Evolutionary conservation across 148 eudicot genomes (phyloP).

Genomic region (Spergularia marina): DNA sequence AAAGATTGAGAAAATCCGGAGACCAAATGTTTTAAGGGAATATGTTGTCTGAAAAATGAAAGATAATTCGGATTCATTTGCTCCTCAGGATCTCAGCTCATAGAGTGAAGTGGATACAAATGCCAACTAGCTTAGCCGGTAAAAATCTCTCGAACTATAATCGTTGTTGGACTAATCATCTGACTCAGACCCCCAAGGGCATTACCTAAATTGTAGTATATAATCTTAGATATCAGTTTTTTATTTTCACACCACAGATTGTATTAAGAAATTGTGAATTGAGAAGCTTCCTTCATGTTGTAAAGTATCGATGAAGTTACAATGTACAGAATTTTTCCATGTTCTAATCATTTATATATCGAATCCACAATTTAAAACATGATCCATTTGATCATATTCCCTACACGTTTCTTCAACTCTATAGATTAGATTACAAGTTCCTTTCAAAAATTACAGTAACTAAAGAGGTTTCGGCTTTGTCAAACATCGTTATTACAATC

Average conservation of each 20-base stretch:
- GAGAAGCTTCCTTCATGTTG: conserved; percentile 20
- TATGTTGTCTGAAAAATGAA: no score
- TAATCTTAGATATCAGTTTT: neutral
- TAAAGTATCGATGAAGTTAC: neutral
- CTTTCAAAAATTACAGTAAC: no score
- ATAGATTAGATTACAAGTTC: no score
- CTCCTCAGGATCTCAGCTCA: neutral
- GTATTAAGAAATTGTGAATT: conserved; percentile 17
- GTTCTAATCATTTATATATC: neutral
- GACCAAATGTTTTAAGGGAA: conserved; percentile 21
- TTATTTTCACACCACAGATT: conserved; percentile 12
- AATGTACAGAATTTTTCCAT: neutral
- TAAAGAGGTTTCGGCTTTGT: no score
- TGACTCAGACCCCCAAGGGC: neutral
- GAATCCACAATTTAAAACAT: neutral
- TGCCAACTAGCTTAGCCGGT: no score
- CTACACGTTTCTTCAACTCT: no score
- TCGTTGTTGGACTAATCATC: neutral
- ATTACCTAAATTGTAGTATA: no score
- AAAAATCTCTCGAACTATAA: conserved; percentile 7
- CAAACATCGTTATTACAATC: no score
- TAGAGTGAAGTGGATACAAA: neutral
- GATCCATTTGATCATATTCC: no score
- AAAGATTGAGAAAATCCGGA: conserved; percentile 42
- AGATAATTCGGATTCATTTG: neutral